Conservation (phyloP, 2,329 filamentous ascomycete genomes). For the Tolypocladium capitatum region DNA sequence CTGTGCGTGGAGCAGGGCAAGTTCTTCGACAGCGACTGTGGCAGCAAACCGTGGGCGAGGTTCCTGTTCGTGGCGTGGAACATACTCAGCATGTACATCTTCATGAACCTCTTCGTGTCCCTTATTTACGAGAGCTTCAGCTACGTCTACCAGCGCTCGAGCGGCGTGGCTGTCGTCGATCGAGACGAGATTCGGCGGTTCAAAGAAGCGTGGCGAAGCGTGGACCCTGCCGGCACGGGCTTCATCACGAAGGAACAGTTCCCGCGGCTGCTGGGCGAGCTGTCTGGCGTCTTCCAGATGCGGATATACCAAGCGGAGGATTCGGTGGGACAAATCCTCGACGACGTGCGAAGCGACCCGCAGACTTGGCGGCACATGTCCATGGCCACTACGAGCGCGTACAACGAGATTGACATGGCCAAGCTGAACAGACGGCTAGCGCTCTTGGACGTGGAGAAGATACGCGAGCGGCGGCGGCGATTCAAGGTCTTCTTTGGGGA, state of each 20-base stretch:
- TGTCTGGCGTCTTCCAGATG: slow-evolving; percentile 95
- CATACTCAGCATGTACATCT: slow-evolving; percentile 99
- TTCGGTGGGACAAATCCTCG: slow-evolving; percentile 74
- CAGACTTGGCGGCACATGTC: slow-evolving; percentile 41
- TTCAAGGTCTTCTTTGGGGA: slow-evolving; percentile 98
- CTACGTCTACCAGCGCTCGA: slow-evolving; percentile 95
- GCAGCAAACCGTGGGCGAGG: slow-evolving; percentile 77
- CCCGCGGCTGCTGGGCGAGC: slow-evolving; percentile 74
- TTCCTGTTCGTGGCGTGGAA: slow-evolving; percentile 94
- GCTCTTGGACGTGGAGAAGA: slow-evolving; percentile 59
- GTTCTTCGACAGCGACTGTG: slow-evolving; percentile 86
- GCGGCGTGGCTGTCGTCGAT: slow-evolving; percentile 78
- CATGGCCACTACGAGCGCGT: slow-evolving; percentile 36
- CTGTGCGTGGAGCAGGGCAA: slow-evolving; percentile 59
- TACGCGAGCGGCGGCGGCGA: slow-evolving; percentile 60
- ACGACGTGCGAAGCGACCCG: slow-evolving; percentile 56
- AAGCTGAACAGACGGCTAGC: slow-evolving; percentile 62
- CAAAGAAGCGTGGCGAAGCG: slow-evolving; percentile 96
- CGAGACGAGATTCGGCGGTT: slow-evolving; percentile 90
- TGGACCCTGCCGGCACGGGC: slow-evolving; percentile 81
- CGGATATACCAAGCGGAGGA: slow-evolving; percentile 87
- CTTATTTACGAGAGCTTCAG: slow-evolving; percentile 99
- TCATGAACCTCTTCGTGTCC: slow-evolving; percentile 94
- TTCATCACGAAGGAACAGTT: slow-evolving; percentile 86
- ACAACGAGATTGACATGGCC: slow-evolving; percentile 54